Evolutionary conservation across 2,329 filamentous ascomycete species (phyloP), one percentile per base, ranked within the genome.

Genomic region (Alternaria brassicae): DNA sequence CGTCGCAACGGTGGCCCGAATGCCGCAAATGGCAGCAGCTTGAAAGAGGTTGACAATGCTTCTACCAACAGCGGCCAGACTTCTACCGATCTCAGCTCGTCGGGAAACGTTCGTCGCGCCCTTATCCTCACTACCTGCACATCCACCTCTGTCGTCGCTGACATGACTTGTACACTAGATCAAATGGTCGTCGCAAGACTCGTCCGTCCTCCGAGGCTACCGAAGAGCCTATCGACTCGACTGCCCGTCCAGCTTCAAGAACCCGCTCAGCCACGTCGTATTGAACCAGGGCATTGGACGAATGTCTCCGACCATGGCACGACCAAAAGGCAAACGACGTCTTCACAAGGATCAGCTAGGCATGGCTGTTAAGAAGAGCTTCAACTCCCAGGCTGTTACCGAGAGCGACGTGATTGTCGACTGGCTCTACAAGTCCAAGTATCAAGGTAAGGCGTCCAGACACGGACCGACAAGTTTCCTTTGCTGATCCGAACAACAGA

Each of bases 351-450:
- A 92, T 36, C 85, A 91, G 65, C 81, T 96, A 54, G 89, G 90
- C 8, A 83, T 88, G 65, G 84, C 86, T 2, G 89, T 93, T 48
- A 84, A 91, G 65, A 93, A 92, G 76, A 91, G 95, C 78, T 95
- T 95, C 80, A 95, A 95, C 73, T 88, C 87, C 32, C 83, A 91
- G 65, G 90, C 89, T 15, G 86, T 94, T 25, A 89, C 88, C 65
- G 92, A 96, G 80, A 92, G 89, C 73, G 91, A 95, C 69, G 89
- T 93, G 65, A 90, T 95, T 57, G 90, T 93, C 56, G 90, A 91
- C 65, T 87, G 92, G 73, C 82, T 93, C 61, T 91, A 92, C 82
- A 90, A 88, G 72, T 84, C 91, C 28, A 83, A 84, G 72, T 85
- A 84, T 65, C 82, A 87, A 61, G 85, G 86, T 79, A 80, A 73